These are phyloP conservation scores for Tricholoma terreum DNA, from an alignment of 768 basidiomycete species.

Conservation along the genomic window DNA sequence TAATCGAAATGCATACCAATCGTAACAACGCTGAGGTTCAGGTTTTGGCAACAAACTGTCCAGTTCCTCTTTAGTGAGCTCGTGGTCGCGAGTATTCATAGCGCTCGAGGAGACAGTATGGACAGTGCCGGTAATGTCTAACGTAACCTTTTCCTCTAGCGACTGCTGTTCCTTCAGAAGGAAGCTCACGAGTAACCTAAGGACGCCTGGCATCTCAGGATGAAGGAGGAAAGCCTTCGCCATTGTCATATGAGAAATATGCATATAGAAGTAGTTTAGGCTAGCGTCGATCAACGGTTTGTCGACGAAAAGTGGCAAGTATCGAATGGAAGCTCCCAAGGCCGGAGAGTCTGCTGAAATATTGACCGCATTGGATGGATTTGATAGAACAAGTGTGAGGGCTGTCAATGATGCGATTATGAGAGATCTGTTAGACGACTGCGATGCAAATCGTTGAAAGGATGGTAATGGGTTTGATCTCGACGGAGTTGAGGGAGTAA, in stretches of 20 bases:
- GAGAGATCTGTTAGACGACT: slow-evolving; percentile 70
- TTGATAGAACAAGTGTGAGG: slow-evolving; percentile 60
- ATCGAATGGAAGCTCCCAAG: slow-evolving; percentile 60
- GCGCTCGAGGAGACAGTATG: slow-evolving; percentile 56
- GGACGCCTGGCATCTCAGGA: slow-evolving; percentile 63
- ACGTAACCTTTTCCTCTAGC: slow-evolving; percentile 57
- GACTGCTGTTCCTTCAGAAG: slow-evolving; percentile 61
- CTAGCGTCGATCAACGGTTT: slow-evolving; percentile 66
- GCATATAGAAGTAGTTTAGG: slow-evolving; percentile 71
- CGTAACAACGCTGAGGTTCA: slow-evolving; percentile 80
- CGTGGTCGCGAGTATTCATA: slow-evolving; percentile 51
- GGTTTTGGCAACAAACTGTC: slow-evolving; percentile 51
- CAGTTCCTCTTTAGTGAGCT: slow-evolving; percentile 69
- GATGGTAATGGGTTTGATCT: slow-evolving; percentile 52
- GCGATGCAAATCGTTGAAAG: slow-evolving; percentile 51
- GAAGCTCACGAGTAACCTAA: slow-evolving; percentile 65
- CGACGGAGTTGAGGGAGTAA: slow-evolving; percentile 29
- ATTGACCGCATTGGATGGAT: slow-evolving; percentile 54
- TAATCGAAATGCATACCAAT: slow-evolving; percentile 53
- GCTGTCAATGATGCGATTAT: slow-evolving; percentile 63
- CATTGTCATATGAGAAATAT: slow-evolving; percentile 71
- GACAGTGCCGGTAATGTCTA: slow-evolving; percentile 60
- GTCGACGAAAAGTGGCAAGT: slow-evolving; percentile 72
- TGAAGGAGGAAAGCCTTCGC: slow-evolving; percentile 75
- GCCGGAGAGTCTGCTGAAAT: slow-evolving; percentile 56